Percentiles rank a stretch among this genome's conserved stretches.
phyloP scores from a whole-genome alignment of 1,284 basidiomycete species.

The Naganishia sp. region DNA sequence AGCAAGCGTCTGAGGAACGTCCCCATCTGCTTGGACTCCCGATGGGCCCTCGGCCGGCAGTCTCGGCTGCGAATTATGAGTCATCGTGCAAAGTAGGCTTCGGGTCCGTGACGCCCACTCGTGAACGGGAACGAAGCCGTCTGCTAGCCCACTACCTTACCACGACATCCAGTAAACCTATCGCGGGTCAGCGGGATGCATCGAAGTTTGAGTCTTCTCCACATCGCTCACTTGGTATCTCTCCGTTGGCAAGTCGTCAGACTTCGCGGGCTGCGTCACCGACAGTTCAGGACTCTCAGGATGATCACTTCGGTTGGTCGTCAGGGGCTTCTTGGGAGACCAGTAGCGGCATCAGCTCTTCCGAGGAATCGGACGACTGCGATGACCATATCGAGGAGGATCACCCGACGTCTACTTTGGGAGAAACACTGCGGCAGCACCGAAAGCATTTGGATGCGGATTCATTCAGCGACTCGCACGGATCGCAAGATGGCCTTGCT shows the following conservation, averaged over 20 bases:
- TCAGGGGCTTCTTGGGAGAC: slow-evolving; percentile 28
- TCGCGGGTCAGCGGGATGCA: background rate
- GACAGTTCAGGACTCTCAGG: background rate
- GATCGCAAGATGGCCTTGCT: background rate
- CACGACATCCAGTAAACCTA: background rate
- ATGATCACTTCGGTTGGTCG: slow-evolving; percentile 8
- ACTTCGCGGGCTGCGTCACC: slow-evolving; percentile 23
- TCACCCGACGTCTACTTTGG: background rate
- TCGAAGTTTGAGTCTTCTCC: background rate
- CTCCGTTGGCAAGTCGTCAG: slow-evolving; percentile 12
- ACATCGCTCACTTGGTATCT: background rate
- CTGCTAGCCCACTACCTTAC: background rate
- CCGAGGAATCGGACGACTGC: slow-evolving; percentile 36
- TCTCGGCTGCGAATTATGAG: background rate
- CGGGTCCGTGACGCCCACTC: slow-evolving; percentile 5
- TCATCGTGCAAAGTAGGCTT: background rate
- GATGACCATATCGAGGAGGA: slow-evolving; percentile 42
- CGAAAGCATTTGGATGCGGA: background rate
- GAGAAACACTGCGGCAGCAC: background rate
- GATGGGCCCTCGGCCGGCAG: background rate
- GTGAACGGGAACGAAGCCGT: slow-evolving; percentile 4
- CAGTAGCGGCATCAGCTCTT: slow-evolving; percentile 27
- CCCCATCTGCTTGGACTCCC: background rate
- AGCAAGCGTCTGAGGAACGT: no score
- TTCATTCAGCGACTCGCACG: background rate